Conservation (phyloP, 306 rosid genomes). For the Fragaria iinumae region DNA sequence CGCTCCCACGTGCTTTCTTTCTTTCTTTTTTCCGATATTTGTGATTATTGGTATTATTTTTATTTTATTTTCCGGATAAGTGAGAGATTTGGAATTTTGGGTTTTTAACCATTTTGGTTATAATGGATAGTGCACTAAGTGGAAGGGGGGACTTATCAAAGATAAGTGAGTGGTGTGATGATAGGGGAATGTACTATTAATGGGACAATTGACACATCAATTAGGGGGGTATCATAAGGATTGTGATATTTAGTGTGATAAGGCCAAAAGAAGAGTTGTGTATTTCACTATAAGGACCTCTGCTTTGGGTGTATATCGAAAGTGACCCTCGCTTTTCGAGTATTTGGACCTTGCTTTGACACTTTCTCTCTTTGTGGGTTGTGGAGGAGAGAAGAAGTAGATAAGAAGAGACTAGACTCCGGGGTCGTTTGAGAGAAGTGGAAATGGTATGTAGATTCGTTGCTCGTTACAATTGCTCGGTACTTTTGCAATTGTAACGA, state of each 20-base stretch:
- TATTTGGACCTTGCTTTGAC: background rate
- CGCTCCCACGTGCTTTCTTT: constrained; percentile 30
- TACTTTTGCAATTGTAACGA: too few species aligned
- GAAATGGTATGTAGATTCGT: too few species aligned
- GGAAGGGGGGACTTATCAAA: constrained; percentile 21
- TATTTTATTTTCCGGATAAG: background rate
- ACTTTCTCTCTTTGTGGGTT: too few species aligned
- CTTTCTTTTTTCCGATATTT: background rate
- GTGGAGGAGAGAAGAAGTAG: background rate
- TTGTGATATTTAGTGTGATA: constrained; percentile 36
- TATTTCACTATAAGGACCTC: background rate
- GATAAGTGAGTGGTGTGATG: constrained; percentile 33
- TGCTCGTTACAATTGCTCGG: too few species aligned
- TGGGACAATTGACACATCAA: background rate
- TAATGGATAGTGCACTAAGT: background rate
- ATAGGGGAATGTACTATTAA: constrained; percentile 44
- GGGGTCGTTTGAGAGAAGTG: background rate
- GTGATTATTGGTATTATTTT: background rate
- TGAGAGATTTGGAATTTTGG: background rate
- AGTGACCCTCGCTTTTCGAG: background rate
- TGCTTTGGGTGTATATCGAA: background rate
- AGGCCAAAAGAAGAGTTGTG: background rate
- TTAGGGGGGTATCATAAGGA: background rate
- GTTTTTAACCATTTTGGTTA: background rate
- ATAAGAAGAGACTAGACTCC: background rate